A percentile compares a stretch with the other conserved stretches of the same genome.
Conservation (phyloP, 1,284 basidiomycete species). For the Microbotryum violaceum region DNA sequence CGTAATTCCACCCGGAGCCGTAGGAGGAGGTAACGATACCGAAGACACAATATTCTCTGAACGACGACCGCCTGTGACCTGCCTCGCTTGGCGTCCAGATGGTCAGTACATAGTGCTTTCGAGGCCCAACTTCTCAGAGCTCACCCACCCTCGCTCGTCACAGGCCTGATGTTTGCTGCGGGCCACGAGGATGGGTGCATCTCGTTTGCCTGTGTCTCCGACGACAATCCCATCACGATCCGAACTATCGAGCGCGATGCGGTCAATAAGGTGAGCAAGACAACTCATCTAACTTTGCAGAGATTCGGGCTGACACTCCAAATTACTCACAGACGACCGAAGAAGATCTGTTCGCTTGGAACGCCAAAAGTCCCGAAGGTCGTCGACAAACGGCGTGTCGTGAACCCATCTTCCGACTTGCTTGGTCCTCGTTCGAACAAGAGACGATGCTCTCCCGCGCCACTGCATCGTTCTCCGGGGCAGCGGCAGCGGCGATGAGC, state of each 20-base stretch:
- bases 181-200: conserved; percentile 81
- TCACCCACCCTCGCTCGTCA: conserved; percentile 27
- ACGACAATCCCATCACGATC: conserved; percentile 71
- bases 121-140: background rate
- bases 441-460: conserved; percentile 36
- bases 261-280: conserved; percentile 43
- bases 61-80: conserved; percentile 63
- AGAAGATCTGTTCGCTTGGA: conserved; percentile 27
- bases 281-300: conserved; percentile 39
- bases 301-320: conserved; percentile 36
- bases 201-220: conserved; percentile 75
- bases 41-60: conserved; percentile 56
- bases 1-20: conserved; percentile 63
- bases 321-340: conserved; percentile 19
- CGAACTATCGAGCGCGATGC: conserved; percentile 55
- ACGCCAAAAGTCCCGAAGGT: conserved; percentile 24
- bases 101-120: conserved; percentile 34
- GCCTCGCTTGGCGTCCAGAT: conserved; percentile 57
- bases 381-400: conserved; percentile 37
- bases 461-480: conserved; percentile 19
- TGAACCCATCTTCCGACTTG: conserved; percentile 81
- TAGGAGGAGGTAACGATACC: conserved; percentile 62
- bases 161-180: conserved; percentile 48
- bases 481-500: conserved; percentile 37
- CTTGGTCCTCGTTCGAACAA: conserved; percentile 70